Evolutionary conservation across 495 filamentous ascomycete species (phyloP).

Genomic region (Apiosordaria backusii): DNA sequence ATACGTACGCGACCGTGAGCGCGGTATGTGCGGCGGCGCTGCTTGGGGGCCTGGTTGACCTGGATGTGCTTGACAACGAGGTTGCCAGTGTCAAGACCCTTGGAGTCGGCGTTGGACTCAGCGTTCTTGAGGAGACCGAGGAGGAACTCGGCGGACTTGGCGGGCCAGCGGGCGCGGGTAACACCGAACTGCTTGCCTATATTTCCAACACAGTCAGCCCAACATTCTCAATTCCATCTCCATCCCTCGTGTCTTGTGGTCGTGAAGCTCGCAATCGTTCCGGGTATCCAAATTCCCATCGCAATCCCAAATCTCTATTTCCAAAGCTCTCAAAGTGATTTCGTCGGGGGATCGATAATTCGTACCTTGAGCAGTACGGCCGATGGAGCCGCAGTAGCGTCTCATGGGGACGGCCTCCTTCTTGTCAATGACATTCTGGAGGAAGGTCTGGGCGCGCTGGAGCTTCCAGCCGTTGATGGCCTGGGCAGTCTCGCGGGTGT

Average conservation of each 20-base stretch:
- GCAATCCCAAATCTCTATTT: conserved; percentile 8
- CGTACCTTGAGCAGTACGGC: conserved; percentile 94
- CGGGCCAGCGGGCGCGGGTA: conserved; percentile 93
- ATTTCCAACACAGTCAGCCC: conserved; percentile 34
- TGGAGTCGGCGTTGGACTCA: conserved; percentile 97
- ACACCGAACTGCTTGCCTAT: conserved; percentile 98
- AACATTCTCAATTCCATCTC: background rate
- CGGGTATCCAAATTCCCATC: background rate
- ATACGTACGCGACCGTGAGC: conserved; percentile 96
- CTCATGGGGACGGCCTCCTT: conserved; percentile 96
- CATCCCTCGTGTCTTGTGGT: background rate
- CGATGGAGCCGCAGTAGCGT: conserved; percentile 89
- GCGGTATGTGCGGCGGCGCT: conserved; percentile 96
- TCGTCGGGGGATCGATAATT: conserved; percentile 24
- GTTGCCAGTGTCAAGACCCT: conserved; percentile 96
- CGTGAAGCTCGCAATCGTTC: background rate
- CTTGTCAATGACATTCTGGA: conserved; percentile 94
- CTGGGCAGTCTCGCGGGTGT: conserved; percentile 98
- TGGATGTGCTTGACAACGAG: conserved; percentile 99
- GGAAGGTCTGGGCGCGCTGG: conserved; percentile 85
- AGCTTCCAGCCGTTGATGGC: conserved; percentile 99
- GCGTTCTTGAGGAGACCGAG: conserved; percentile 97
- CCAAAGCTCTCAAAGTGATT: background rate
- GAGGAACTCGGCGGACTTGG: conserved; percentile 97
- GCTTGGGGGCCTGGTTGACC: conserved; percentile 99